Percentiles rank a stretch among this genome's conserved stretches.
These are phyloP conservation scores for Daldinia caldariorum DNA, from an alignment of 495 filamentous ascomycete species.

Conservation along the genomic window DNA sequence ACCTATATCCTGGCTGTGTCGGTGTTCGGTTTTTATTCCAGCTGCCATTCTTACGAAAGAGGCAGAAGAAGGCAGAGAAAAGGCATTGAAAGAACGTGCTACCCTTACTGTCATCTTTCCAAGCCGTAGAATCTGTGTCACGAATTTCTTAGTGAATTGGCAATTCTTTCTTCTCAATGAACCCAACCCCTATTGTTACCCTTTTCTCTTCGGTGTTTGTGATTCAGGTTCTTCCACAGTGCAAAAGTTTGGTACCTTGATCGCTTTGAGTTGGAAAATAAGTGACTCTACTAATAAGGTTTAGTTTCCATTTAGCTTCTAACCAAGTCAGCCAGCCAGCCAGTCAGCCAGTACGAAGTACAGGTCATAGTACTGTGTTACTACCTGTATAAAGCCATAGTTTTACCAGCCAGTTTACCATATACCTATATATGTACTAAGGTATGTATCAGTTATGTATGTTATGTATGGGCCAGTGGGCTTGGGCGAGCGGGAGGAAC, in stretches of 20 bases:
- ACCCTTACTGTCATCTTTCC: not conserved
- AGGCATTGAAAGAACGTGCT: not conserved
- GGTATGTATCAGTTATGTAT: not conserved
- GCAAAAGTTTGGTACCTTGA: constrained; percentile 10
- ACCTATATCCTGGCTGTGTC: constrained; percentile 26
- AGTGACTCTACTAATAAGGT: constrained; percentile 39
- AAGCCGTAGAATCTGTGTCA: not conserved
- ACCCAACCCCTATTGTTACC: constrained; percentile 13
- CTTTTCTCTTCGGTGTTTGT: constrained; percentile 12
- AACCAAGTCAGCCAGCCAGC: not conserved
- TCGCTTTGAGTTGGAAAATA: constrained; percentile 28
- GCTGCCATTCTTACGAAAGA: constrained; percentile 2
- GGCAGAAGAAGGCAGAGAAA: constrained; percentile 5
- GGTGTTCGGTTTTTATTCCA: constrained; percentile 22
- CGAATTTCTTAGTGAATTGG: constrained; percentile 6
- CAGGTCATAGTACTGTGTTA: not conserved
- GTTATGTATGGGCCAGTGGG: not conserved
- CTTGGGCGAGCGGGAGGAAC: constrained; percentile 36
- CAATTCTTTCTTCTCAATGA: constrained; percentile 18
- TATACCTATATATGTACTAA: not conserved
- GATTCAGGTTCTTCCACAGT: constrained; percentile 38
- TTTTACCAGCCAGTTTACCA: not conserved
- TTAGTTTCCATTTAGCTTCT: constrained; percentile 21
- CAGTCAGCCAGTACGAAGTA: not conserved
- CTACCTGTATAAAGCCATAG: not conserved